These are phyloP conservation scores for Dothideomycetes sp. DNA, from an alignment of 2,329 filamentous ascomycete genomes.

Conservation along the genomic window DNA sequence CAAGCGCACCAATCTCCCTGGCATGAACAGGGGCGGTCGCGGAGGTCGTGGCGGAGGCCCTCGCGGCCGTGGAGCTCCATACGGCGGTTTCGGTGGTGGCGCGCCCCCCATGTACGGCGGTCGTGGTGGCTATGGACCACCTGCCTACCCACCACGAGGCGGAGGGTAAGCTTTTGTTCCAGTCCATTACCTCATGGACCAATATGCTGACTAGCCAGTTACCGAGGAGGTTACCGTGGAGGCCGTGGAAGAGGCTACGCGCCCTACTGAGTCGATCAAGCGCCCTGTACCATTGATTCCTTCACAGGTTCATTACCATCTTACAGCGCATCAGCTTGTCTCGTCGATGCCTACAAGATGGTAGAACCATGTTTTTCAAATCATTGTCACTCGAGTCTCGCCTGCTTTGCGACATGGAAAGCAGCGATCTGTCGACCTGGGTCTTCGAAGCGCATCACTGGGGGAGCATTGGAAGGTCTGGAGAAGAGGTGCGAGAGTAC, in stretches of 20 bases:
- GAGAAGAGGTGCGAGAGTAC: no score
- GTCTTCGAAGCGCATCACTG: no score
- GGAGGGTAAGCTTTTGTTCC: slow-evolving; percentile 22
- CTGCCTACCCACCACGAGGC: slow-evolving; percentile 24
- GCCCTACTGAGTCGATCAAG: slow-evolving; percentile 20
- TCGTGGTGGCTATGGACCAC: slow-evolving; percentile 30
- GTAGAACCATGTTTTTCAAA: no score
- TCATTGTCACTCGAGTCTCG: no score
- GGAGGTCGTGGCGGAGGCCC: slow-evolving; percentile 45
- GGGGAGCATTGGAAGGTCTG: no score
- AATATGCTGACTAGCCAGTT: slow-evolving; percentile 13
- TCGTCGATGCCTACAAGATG: no score
- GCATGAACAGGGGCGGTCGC: slow-evolving; percentile 71
- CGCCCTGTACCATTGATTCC: not conserved
- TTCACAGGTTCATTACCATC: not conserved
- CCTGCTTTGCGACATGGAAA: no score
- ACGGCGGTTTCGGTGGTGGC: slow-evolving; percentile 40
- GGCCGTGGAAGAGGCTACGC: slow-evolving; percentile 24
- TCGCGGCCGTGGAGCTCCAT: slow-evolving; percentile 23
- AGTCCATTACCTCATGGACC: slow-evolving; percentile 1
- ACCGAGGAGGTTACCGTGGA: slow-evolving; percentile 24
- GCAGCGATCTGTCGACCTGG: no score
- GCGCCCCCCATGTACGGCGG: slow-evolving; percentile 34
- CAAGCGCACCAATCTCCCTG: slow-evolving; percentile 93
- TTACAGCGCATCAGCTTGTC: not conserved